phyloP scores from a whole-genome alignment of 805 yeast species.

The Grigorovia jiainica region DNA sequence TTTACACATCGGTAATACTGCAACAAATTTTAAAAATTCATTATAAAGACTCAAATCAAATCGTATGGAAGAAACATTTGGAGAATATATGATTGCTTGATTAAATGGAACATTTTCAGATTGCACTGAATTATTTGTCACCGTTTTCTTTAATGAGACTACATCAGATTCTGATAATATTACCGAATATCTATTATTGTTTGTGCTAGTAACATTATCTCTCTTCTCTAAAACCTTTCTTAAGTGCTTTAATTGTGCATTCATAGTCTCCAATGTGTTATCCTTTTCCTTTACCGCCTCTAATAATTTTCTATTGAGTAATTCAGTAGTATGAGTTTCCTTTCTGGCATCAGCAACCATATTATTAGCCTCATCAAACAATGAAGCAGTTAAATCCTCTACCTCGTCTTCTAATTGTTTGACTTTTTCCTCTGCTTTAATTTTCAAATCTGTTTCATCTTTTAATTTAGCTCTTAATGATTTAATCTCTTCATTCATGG shows the following conservation, averaged over 20 bases:
- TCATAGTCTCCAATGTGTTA: conserved; percentile 50
- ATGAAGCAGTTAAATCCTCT: conserved; percentile 66
- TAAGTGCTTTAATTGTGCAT: conserved; percentile 57
- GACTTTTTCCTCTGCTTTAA: conserved; percentile 49
- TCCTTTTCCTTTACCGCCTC: conserved; percentile 61
- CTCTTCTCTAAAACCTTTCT: conserved; percentile 50
- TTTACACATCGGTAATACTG: conserved; percentile 27
- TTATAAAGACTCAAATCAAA: conserved; percentile 32
- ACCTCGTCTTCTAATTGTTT: conserved; percentile 59
- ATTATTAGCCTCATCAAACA: conserved; percentile 75
- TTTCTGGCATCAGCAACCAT: conserved; percentile 76
- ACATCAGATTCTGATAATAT: conserved; percentile 8
- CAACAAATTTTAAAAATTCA: conserved; percentile 33
- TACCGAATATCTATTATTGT: conserved; percentile 9
- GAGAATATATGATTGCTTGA: conserved; percentile 29
- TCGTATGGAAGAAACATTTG: conserved; percentile 33
- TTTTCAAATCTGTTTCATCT: conserved; percentile 30
- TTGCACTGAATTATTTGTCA: conserved; percentile 8
- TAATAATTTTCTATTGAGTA: conserved; percentile 46
- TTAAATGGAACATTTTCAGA: neutral
- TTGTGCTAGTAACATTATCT: conserved; percentile 9
- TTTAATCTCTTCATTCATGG: conserved; percentile 23
- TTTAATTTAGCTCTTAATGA: conserved; percentile 24
- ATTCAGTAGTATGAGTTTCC: conserved; percentile 49
- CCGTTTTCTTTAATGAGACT: conserved; percentile 14